Conservation (phyloP, 2,329 filamentous ascomycete species). For the Ustulina deusta region DNA sequence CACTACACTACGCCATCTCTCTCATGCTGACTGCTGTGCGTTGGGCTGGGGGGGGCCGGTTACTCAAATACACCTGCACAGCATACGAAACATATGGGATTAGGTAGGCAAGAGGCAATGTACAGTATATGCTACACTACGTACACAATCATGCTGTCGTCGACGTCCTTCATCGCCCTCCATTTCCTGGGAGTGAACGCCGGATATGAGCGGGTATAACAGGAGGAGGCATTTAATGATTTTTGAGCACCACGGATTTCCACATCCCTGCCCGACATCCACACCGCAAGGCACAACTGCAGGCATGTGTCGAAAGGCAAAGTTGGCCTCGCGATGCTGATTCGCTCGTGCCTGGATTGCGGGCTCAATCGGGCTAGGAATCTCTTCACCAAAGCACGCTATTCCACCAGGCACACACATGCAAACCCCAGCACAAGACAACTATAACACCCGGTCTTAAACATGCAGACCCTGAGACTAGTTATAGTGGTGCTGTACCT, state of each 20-base stretch:
- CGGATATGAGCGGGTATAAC: conserved; percentile 20
- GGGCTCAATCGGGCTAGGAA: conserved; percentile 25
- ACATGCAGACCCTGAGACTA: conserved; percentile 4
- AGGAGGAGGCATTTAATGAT: conserved; percentile 32
- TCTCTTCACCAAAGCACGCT: conserved; percentile 23
- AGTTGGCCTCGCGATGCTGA: conserved; percentile 31
- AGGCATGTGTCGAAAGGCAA: conserved; percentile 19
- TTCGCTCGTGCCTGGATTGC: conserved; percentile 39
- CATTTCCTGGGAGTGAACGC: background rate
- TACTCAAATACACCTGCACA: conserved; percentile 12
- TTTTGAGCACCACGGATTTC: conserved; percentile 15
- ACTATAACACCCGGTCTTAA: conserved; percentile 16
- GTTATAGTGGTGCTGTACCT: background rate
- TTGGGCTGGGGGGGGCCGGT: background rate
- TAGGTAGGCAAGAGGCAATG: background rate
- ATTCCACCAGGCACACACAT: conserved; percentile 9
- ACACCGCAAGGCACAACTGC: conserved; percentile 34
- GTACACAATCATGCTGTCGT: background rate
- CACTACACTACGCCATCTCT: background rate
- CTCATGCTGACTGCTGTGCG: background rate
- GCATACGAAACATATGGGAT: conserved; percentile 9
- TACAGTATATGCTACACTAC: background rate
- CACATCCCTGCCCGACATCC: conserved; percentile 30
- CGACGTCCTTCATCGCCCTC: background rate
- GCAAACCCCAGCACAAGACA: background rate